Conservation (phyloP, 176 grass and related monocot genomes). For the Lolium perenne region DNA sequence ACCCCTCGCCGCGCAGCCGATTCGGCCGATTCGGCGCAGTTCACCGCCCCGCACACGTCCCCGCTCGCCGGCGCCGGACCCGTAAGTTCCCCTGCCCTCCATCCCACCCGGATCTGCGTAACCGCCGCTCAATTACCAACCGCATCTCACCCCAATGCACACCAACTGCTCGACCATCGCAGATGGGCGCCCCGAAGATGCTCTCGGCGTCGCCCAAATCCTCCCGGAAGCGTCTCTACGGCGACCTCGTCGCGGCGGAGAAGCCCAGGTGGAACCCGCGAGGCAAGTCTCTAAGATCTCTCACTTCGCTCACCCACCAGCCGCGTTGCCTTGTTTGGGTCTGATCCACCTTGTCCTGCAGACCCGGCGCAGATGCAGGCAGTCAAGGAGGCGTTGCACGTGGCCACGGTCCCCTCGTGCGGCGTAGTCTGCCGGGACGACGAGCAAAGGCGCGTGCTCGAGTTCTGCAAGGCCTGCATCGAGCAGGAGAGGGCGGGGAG, state of each 20-base stretch:
- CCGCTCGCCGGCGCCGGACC: conserved; percentile 36
- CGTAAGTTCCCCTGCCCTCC: conserved; percentile 38
- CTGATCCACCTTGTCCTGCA: conserved; percentile 38
- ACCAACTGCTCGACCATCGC: conserved; percentile 44
- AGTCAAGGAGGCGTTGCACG: conserved; percentile 81
- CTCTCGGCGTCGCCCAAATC: conserved; percentile 73
- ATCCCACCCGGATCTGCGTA: conserved; percentile 1
- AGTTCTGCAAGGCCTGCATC: conserved; percentile 70
- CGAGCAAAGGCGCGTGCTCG: conserved; percentile 74
- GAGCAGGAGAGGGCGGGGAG: conserved; percentile 71
- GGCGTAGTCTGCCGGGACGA: conserved; percentile 72
- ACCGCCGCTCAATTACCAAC: not conserved
- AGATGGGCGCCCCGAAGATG: conserved; percentile 44
- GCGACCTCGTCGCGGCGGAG: conserved; percentile 46
- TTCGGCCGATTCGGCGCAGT: conserved; percentile 25
- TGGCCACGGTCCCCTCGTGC: conserved; percentile 62
- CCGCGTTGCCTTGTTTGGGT: not conserved
- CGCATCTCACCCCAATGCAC: conserved; percentile 8
- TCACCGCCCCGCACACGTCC: conserved; percentile 43
- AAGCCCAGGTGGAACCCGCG: conserved; percentile 70
- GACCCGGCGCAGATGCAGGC: conserved; percentile 79
- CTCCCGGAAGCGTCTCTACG: conserved; percentile 79
- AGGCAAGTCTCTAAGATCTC: conserved; percentile 48
- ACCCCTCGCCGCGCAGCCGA: conserved; percentile 35
- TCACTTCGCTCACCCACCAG: not conserved